phyloP scores from a whole-genome alignment of 2,329 filamentous ascomycete genomes.

The Fusarium sp. region DNA sequence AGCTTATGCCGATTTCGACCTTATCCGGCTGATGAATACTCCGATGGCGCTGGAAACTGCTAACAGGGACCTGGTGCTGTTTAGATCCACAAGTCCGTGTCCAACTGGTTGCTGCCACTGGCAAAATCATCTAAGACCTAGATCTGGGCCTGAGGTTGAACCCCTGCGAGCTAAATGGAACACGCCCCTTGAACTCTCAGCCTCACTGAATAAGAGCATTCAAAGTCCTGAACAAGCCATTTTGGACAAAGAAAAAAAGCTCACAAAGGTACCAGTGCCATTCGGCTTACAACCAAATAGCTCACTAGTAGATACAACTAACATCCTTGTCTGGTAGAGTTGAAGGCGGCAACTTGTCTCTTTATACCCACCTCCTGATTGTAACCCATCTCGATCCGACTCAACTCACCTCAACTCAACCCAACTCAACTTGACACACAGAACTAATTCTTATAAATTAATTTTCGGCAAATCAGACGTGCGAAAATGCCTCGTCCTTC shows the following conservation, averaged over 20 bases:
- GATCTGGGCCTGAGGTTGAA: rapidly evolving
- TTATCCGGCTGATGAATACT: rapidly evolving
- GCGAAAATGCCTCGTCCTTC: neutral
- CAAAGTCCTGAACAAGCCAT: neutral
- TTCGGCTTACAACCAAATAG: rapidly evolving
- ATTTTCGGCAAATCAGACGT: neutral
- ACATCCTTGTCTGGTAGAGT: rapidly evolving
- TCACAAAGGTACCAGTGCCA: neutral
- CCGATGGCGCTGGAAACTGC: no score
- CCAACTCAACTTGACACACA: no score
- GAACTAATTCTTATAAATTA: no score
- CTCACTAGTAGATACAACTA: rapidly evolving
- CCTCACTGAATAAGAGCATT: neutral
- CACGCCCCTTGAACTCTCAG: rapidly evolving
- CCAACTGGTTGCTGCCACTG: rapidly evolving
- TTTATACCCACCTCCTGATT: rapidly evolving
- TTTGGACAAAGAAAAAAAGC: neutral
- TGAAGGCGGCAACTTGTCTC: rapidly evolving
- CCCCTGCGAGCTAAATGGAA: rapidly evolving
- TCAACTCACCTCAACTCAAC: neutral
- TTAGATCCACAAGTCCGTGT: rapidly evolving
- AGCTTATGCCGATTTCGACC: rapidly evolving
- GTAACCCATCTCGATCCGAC: neutral
- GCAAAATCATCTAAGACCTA: rapidly evolving
- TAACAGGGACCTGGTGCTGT: rapidly evolving